Conservation (phyloP, 495 filamentous ascomycete genomes). For the Aspergillus homomorphus region DNA sequence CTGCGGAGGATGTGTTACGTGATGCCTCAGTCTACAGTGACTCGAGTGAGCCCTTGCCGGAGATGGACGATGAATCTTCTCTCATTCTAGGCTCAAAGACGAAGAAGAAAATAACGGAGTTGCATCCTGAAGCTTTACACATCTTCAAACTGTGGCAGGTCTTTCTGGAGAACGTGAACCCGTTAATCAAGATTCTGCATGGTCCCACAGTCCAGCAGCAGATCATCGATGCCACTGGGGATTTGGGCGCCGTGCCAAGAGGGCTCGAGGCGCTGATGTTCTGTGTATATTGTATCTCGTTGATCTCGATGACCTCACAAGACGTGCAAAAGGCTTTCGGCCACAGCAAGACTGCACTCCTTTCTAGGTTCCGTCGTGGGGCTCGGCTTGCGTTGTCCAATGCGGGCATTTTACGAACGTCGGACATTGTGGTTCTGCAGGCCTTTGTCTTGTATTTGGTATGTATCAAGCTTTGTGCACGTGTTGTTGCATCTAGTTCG, state of each 20-base stretch:
- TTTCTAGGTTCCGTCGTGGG: constrained; percentile 41
- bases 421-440: constrained; percentile 42
- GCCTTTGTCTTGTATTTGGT: constrained; percentile 46
- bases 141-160: constrained; percentile 71
- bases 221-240: constrained; percentile 39
- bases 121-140: constrained; percentile 67
- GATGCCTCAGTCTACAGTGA: constrained; percentile 23
- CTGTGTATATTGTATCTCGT: constrained; percentile 44
- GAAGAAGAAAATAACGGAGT: constrained; percentile 19
- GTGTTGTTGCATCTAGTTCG: neutral
- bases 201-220: constrained; percentile 53
- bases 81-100: constrained; percentile 22
- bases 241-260: constrained; percentile 31
- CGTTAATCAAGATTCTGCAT: constrained; percentile 68
- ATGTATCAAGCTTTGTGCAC: neutral
- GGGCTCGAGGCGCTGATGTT: constrained; percentile 48
- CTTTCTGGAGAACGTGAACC: constrained; percentile 65
- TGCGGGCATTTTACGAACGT: constrained; percentile 45
- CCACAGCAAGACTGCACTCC: constrained; percentile 35
- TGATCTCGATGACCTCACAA: constrained; percentile 35
- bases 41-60: constrained; percentile 18
- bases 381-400: constrained; percentile 45
- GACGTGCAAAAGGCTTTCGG: constrained; percentile 44
- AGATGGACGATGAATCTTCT: constrained; percentile 19
- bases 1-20: constrained; percentile 41